Base-by-base conservation (phyloP, 768 basidiomycete species). In the Pisolithus marmoratus region DNA sequence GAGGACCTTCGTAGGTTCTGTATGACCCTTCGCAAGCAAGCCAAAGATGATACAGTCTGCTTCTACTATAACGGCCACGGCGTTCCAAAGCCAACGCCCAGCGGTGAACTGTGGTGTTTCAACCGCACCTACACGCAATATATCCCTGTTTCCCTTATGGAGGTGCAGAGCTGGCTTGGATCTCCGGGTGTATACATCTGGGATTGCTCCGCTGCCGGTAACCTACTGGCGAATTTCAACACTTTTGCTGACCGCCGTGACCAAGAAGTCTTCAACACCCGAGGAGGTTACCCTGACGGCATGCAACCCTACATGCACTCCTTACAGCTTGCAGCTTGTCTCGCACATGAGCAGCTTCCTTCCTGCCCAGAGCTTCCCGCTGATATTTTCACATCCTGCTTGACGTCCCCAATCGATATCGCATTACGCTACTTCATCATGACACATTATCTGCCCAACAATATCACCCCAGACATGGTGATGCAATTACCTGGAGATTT, bases 31-130 rank as follows among this genome's bases (percentile, higher is more conserved):
- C 84, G 96, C 50, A 90, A 87, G 61, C 82, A 85, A 46, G 94
- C 95, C 1, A 92, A 93, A 66, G 89, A 94, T 36, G 96, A 99
- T 63, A 85, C 96, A 2, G 85, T 92, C 7, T 74, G 97, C 26
- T 95, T 98, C 70, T 92, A 98, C 70, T 99, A 98, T 72, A 99
- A 98, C 57, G 96, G 96, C 3, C 96, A 98, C 56, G 96, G 96
- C 22, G 96, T 99, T 20, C 95, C 95, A 2, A 94, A 91, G 62
- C 96, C 96, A 11, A 98, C 96, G 0, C 77, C 89, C 0, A 94
- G 90, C 56, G 90, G 96, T 22, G 96, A 99, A 69, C 78, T 99
- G 48, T 99, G 96, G 96, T 94, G 96, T 51, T 99, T 99, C 75
- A 98, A 99, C 69, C 79, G 85, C 62, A 88, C 83, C 59, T 98